phyloP scores from a whole-genome alignment of 345 rosid genomes.

The Citrus australasica region DNA sequence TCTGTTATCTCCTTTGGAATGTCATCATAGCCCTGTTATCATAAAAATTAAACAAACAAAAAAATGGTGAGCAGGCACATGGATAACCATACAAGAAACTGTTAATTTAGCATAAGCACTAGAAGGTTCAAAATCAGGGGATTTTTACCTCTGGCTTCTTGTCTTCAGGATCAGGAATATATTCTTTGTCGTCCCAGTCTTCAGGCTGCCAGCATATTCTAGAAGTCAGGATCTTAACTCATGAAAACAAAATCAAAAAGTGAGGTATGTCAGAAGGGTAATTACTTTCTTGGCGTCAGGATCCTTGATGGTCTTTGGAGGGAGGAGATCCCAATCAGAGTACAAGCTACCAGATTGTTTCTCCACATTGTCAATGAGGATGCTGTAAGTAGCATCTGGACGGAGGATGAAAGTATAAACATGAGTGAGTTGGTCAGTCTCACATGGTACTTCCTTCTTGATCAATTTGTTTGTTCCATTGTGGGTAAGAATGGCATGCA shows the following conservation, averaged over 20 bases:
- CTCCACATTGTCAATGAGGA: conserved; percentile 88
- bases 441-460: conserved; percentile 98
- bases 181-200: conserved; percentile 97
- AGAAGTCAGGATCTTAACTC: background rate
- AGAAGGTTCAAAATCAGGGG: background rate
- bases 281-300: conserved; percentile 90
- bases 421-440: conserved; percentile 97
- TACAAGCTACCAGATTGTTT: conserved; percentile 90
- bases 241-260: background rate
- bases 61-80: background rate
- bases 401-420: conserved; percentile 84
- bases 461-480: conserved; percentile 74
- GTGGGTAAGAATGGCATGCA: conserved; percentile 95
- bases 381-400: conserved; percentile 93
- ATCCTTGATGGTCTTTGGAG: conserved; percentile 84
- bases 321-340: conserved; percentile 94
- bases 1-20: conserved; percentile 89
- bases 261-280: background rate
- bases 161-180: conserved; percentile 91
- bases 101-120: background rate
- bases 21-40: conserved; percentile 79
- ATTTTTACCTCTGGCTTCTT: conserved; percentile 80
- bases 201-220: conserved; percentile 60
- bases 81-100: background rate
- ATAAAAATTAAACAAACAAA: background rate